Base-by-base conservation (phyloP, 2,329 filamentous ascomycete genomes). In the Teratosphaeria gauchensis region DNA sequence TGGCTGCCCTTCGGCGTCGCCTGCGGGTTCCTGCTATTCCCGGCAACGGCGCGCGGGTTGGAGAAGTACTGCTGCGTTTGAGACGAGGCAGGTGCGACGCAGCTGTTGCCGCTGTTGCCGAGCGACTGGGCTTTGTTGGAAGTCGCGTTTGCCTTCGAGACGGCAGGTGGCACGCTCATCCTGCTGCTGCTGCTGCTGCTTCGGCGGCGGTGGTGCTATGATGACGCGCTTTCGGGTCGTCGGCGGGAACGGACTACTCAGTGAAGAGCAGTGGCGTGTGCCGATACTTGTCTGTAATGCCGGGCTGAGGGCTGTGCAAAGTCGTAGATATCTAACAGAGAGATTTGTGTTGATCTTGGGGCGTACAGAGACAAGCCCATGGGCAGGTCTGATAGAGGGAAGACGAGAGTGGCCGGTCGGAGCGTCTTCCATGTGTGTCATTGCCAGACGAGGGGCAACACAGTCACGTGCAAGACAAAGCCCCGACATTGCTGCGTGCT, bases 1-100 rank as follows among this genome's bases (percentile, higher is more conserved):
- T 97, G 92, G 31, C n/a, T 52, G 54, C 51, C 56, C 12, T 54
- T 38, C 5, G 57, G 53, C 11, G 51, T 53, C 51, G 78, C 79
- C 76, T 96, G 92, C 56, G 81, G 84, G 74, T 89, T 95, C 67
- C 92, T 83, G 56, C 89, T 31, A 31, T 58, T 54, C 69, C 65
- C 76, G 73, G 61, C 73, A 73, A 64, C 78, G 74, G 57, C 73
- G 65, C 71, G 74, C 68, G 76, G 74, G 64, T 72, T 71, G 58
- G 73, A 71, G 62, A 77, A 74, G 65, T 74, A 71, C 52, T 75
- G 73, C 63, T 69, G 67, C 1, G 75, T 71, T 61, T 76, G 76
- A n/a, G 71, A 74, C 61, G 75, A 73, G 2, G 75, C 73, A 5
- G 77, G 76, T 51, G 65, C 64, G 14, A 63, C 54, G 16, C 62